These are phyloP conservation scores for Macadamia tetraphylla DNA, from an alignment of 164 flowering plant genomes.

Conservation along the genomic window DNA sequence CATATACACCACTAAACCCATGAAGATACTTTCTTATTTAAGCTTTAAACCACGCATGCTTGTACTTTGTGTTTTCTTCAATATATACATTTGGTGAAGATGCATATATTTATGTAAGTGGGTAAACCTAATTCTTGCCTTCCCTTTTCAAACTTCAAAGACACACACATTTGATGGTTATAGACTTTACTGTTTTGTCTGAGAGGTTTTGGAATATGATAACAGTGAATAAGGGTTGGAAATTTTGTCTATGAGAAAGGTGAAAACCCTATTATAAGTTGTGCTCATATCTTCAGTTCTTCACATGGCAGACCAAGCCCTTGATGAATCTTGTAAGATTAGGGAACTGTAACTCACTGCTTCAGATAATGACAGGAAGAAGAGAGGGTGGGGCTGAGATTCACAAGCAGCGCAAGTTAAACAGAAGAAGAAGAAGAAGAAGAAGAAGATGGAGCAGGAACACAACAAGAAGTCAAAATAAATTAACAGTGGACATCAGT, in stretches of 20 bases:
- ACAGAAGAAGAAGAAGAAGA: background rate
- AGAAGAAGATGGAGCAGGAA: background rate
- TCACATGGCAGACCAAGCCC: slow-evolving; percentile 5
- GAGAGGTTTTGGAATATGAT: background rate
- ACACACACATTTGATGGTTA: too few species aligned
- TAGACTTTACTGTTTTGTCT: background rate
- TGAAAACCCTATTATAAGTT: background rate
- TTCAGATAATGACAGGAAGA: slow-evolving; percentile 3
- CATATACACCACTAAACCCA: too few species aligned
- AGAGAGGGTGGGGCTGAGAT: background rate
- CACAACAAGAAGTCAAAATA: too few species aligned
- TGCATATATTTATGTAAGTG: too few species aligned
- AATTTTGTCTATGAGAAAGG: background rate
- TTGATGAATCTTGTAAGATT: slow-evolving; percentile 4
- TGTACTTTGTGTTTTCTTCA: too few species aligned
- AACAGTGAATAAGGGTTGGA: background rate
- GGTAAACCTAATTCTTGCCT: too few species aligned
- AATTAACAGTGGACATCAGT: too few species aligned
- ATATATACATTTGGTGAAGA: too few species aligned
- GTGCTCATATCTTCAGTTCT: background rate
- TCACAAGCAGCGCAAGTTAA: background rate
- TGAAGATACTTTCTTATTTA: too few species aligned
- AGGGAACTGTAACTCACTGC: slow-evolving; percentile 10
- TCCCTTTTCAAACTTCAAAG: too few species aligned
- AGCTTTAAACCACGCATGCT: too few species aligned